Percentiles rank a stretch among this genome's conserved stretches.
phyloP scores from a whole-genome alignment of 192 early-diverging fungal genomes.

The Spinellus fusiger region DNA sequence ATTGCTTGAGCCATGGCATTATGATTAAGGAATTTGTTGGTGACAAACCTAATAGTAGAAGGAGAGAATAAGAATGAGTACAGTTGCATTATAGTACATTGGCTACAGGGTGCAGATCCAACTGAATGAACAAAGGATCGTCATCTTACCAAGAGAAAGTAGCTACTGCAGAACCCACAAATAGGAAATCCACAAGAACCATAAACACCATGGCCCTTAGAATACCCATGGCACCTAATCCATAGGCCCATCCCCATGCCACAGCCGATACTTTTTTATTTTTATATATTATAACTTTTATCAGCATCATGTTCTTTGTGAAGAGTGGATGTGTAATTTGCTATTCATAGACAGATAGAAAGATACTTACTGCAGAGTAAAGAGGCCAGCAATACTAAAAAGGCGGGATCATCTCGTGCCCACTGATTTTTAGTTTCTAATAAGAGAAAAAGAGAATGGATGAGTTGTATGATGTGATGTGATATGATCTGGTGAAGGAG shows the following conservation, averaged over 20 bases:
- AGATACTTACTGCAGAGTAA: slow-evolving; percentile 55
- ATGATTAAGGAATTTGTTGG: slow-evolving; percentile 79
- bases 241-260: slow-evolving; percentile 78
- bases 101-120: too few relatives aligned
- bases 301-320: background rate
- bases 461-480: too few relatives aligned
- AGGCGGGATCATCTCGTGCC: slow-evolving; percentile 96
- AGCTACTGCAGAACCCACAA: slow-evolving; percentile 65
- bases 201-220: slow-evolving; percentile 73
- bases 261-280: slow-evolving; percentile 60
- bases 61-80: background rate
- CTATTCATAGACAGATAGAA: background rate
- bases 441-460: slow-evolving; percentile 1
- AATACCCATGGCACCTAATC: slow-evolving; percentile 57
- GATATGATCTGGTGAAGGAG: too few relatives aligned
- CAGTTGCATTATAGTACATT: background rate
- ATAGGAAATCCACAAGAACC: slow-evolving; percentile 77
- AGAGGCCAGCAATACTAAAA: slow-evolving; percentile 68
- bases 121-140: too few relatives aligned
- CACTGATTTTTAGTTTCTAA: slow-evolving; percentile 97
- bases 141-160: slow-evolving; percentile 63
- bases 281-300: background rate
- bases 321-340: background rate
- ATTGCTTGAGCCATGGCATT: slow-evolving; percentile 65
- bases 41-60: slow-evolving; percentile 44